Evolutionary conservation across 164 flowering plant genomes (phyloP), one percentile per base, ranked within the genome.

Genomic region (Chimonanthus praecox): DNA sequence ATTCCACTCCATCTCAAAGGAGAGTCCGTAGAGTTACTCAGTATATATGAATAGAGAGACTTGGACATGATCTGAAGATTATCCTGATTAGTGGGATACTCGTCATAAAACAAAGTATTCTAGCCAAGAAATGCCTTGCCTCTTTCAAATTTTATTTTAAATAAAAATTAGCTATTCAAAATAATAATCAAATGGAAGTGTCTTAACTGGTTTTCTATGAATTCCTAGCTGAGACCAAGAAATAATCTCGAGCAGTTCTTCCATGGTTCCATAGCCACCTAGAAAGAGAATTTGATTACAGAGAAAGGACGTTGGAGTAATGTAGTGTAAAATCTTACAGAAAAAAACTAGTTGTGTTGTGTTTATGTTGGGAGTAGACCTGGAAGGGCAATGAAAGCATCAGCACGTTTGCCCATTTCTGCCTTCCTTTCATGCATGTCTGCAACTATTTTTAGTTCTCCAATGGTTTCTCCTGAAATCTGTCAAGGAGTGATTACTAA

Each of bases 291-390:
- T 33, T 33, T 33, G 33, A 33, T 54, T 58, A 48, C 47, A 70
- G 85, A 70, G 85, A 87, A 89, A 15, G 88, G 89, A 77, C 85
- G 85, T 6, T 50, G 84, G 49, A 90, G 88, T 43, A 88, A 90
- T 70, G 87, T 89, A 49, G 15, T 47, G 50, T n/a, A 10, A 70
- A 58, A 11, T 20, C 4, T 11, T 2, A 4, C 7, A 20, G 10
- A 51, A 50, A 54, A 13, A 6, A 46, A n/a, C 11, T 10, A 33
- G 74, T 8, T 4, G 43, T 20, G 20, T 10, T 10, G 69, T 21
- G 69, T 6, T 66, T 66, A 44, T 66, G 48, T 66, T 46, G 10
- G 69, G 49, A 49, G 46, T 43, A 15, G 49, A 75, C 77, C 73
- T 16, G 78, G 78, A 33, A 75, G 78, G 58, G 78, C 78, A 64